phyloP scores from a whole-genome alignment of 2,329 filamentous ascomycete genomes.

The Mycogone perniciosa region DNA sequence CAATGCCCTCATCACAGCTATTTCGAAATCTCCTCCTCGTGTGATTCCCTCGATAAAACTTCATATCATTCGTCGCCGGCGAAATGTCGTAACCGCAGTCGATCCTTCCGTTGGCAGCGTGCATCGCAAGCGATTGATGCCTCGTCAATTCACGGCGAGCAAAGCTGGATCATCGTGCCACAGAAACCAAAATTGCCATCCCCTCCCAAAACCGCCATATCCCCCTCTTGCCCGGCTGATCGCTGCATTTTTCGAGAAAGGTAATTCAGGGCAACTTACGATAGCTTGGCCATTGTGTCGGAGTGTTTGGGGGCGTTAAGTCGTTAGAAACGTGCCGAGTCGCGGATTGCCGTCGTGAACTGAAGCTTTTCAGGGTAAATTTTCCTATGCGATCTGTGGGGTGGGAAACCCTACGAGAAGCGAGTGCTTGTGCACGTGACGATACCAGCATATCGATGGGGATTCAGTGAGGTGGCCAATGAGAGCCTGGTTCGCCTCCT shows the following conservation, averaged over 20 bases:
- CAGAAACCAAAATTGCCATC: not conserved
- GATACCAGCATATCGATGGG: constrained; percentile 20
- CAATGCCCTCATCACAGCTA: not conserved
- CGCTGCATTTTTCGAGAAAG: constrained; percentile 13
- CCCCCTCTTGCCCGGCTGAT: constrained; percentile 18
- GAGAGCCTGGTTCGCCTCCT: not conserved
- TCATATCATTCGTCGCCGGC: not conserved
- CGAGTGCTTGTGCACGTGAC: constrained; percentile 28
- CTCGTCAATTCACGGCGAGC: not conserved
- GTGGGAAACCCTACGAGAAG: constrained; percentile 35
- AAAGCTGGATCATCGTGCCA: constrained; percentile 3
- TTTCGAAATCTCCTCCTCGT: not conserved
- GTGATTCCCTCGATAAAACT: not conserved
- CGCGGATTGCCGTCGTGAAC: constrained; percentile 32
- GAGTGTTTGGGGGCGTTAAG: constrained; percentile 38
- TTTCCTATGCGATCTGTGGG: constrained; percentile 31
- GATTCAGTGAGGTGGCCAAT: not conserved
- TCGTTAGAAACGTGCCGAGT: constrained; percentile 33
- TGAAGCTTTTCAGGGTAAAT: constrained; percentile 30
- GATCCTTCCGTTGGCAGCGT: not conserved
- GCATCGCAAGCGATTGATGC: not conserved
- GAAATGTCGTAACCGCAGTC: constrained; percentile 1
- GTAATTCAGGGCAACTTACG: constrained; percentile 41
- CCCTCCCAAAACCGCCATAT: constrained; percentile 9
- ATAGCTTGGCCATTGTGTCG: constrained; percentile 57